These are phyloP conservation scores for Colletotrichum graminicola DNA, from an alignment of 2,329 filamentous ascomycete species.

Conservation along the genomic window DNA sequence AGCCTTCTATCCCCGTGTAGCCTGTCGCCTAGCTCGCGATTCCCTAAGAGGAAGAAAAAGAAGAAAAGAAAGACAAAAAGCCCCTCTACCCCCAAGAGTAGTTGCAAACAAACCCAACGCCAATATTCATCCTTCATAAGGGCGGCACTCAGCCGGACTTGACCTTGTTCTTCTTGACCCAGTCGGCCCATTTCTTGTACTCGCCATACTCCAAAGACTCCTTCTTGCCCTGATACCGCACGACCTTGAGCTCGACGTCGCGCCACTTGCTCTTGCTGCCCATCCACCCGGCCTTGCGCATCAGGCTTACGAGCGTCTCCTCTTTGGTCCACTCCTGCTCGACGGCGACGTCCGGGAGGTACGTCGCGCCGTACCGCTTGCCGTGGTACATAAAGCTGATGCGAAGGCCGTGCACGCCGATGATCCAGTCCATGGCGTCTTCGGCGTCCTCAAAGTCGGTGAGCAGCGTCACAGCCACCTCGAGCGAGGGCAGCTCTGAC, in stretches of 20 bases:
- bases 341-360: conserved; percentile 88
- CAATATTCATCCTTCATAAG: conserved; percentile 13
- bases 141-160: conserved; percentile 29
- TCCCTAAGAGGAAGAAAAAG: neutral
- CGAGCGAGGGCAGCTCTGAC: conserved; percentile 68
- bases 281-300: conserved; percentile 94
- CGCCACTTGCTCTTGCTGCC: conserved; percentile 85
- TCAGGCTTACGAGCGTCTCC: conserved; percentile 88
- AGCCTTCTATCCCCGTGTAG: conserved; percentile 26
- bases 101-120: conserved; percentile 20
- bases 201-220: conserved; percentile 77
- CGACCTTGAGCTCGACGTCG: conserved; percentile 81
- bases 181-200: conserved; percentile 84
- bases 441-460: conserved; percentile 84
- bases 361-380: conserved; percentile 84
- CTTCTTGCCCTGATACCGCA: conserved; percentile 89
- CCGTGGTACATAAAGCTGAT: conserved; percentile 85
- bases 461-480: conserved; percentile 82
- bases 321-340: conserved; percentile 98
- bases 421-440: conserved; percentile 83
- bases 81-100: neutral
- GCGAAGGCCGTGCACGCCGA: conserved; percentile 88
- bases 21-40: conserved; percentile 4
- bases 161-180: conserved; percentile 63
- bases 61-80: neutral